Evolutionary conservation across 1,139 yeast genomes (phyloP).

Genomic region (Sugiyamaella pinicola): DNA sequence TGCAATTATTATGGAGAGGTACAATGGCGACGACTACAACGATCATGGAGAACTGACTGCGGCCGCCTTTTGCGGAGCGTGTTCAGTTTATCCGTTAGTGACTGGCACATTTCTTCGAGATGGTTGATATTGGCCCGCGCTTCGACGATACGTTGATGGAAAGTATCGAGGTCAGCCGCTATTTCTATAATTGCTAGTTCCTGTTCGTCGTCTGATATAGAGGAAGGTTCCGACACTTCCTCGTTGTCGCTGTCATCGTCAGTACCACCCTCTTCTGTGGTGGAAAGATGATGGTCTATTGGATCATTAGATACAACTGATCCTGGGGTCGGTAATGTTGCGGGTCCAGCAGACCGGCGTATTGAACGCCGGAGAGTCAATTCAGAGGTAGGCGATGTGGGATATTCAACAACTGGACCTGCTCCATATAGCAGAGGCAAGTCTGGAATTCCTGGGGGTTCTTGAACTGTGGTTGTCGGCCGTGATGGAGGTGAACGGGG

Average conservation of each 20-base stretch:
- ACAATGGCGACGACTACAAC: not conserved
- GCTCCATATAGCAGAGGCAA: conserved; percentile 22
- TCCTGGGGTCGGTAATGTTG: no score
- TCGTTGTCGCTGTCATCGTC: not conserved
- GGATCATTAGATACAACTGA: no score
- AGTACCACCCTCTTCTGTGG: not conserved
- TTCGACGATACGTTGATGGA: conserved; percentile 3
- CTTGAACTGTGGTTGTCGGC: not conserved
- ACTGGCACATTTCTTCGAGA: conserved; percentile 2
- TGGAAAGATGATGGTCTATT: no score
- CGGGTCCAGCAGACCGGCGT: conserved; percentile 5
- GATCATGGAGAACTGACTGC: not conserved
- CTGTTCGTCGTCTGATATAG: not conserved
- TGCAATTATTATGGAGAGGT: conserved; percentile 4
- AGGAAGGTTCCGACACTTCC: no score
- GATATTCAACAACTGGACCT: conserved; percentile 27
- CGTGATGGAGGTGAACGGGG: conserved; percentile 3
- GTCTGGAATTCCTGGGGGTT: conserved; percentile 25
- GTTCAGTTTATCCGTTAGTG: conserved; percentile 2
- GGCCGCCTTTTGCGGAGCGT: conserved; percentile 1
- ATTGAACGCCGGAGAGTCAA: not conserved
- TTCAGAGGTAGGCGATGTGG: conserved; percentile 27
- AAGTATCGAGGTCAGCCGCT: not conserved
- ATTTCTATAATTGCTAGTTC: conserved; percentile 5
- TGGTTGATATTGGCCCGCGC: not conserved